Base-by-base conservation (phyloP, 108 stramenopile genomes). In the Nitzschia putrida region DNA sequence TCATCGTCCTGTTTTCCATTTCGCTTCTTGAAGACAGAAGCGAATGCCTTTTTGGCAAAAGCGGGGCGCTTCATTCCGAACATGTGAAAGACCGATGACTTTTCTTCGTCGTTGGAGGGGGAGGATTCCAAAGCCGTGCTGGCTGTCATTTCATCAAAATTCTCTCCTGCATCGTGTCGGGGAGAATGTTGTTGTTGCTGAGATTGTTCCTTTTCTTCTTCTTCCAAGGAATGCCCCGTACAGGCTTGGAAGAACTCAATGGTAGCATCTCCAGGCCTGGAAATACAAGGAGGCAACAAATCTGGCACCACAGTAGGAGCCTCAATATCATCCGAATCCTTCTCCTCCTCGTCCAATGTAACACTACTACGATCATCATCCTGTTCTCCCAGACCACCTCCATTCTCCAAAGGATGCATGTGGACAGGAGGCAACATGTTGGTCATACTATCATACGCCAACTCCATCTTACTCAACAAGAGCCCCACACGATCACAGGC, bases 241-340 rank as follows among this genome's bases (percentile, higher is more conserved):
- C 85, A 86, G 0, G 81, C 81, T 6, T 53, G 53, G 42, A 86
- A 86, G 67, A 86, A 86, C 38, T 68, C 73, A 1, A 80, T 22
- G 8, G 85, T 86, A 24, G 72, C 53, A 65, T 86, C 85, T 1
- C 85, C 85, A 8, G 64, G 56, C 25, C 53, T 29, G 24, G 82
- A 74, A 9, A 69, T 78, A 52, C 85, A 86, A 34, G 81, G 79
- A 21, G 85, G 85, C 38, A 86, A 64, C 7, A 86, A 64, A 56
- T 83, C 85, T 1, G 85, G 76, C 37, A 86, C 73, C 20, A 82
- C 61, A 21, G 49, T 65, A 29, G 74, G 73, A 3, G 68, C 56
- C 50, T 80, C 79, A 38, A 63, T 29, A 7, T 76, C 74, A 6
- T 79, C 72, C 14, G 40, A 40, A 39, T 66, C 64, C 16, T 49